Evolutionary conservation across 148 eudicot species (phyloP).

Genomic region (Fallopia convolvulus): DNA sequence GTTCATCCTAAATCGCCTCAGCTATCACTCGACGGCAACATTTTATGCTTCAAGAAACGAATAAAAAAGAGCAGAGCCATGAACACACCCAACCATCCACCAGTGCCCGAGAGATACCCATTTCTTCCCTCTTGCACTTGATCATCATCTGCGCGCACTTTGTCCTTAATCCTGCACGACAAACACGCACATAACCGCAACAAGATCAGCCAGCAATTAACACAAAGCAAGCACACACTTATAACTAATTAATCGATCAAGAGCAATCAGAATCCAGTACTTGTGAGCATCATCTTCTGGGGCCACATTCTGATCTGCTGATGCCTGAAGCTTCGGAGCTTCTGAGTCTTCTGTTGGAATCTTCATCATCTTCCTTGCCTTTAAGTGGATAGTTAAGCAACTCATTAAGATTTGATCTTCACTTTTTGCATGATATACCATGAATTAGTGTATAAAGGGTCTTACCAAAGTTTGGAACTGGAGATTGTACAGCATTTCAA

Average conservation of each 20-base stretch:
- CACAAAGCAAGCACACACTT: neutral
- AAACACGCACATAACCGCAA: neutral
- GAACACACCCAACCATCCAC: neutral
- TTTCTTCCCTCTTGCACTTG: neutral
- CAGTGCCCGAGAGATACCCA: neutral
- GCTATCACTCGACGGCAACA: neutral
- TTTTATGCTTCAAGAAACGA: neutral
- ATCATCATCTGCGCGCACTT: neutral
- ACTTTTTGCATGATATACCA: neutral
- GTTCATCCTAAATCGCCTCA: neutral
- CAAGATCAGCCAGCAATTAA: neutral
- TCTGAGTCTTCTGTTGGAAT: neutral
- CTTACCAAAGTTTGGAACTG: slow-evolving; percentile 12
- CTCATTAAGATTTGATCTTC: neutral
- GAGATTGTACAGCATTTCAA: slow-evolving; percentile 7
- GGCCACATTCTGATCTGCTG: neutral
- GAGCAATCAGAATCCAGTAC: neutral
- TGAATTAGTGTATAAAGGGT: neutral
- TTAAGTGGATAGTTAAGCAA: neutral
- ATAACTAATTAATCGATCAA: neutral
- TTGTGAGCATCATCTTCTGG: neutral
- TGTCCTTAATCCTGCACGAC: neutral
- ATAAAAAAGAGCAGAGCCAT: neutral
- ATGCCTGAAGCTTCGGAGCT: neutral
- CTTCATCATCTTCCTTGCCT: neutral